Base-by-base conservation (phyloP, 164 flowering plant species). In the Nymphaea colorata region DNA sequence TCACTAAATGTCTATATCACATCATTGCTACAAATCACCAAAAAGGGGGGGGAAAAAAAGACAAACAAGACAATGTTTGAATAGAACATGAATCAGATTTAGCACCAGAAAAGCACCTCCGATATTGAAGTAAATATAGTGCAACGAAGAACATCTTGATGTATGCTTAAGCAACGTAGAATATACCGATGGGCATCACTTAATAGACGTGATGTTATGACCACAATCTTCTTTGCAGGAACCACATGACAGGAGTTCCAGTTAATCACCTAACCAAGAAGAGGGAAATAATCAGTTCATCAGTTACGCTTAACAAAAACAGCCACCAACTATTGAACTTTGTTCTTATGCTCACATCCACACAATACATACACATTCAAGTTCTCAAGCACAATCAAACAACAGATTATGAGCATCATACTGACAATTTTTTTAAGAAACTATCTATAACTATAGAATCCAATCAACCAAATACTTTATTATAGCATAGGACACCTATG, bases 151-250 rank as follows among this genome's bases (percentile, higher is more conserved):
- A 87, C 82, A 75, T 69, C 75, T 75, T 76, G 83, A 74, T 87
- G 93, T 4, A 76, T 70, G 72, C 84, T 88, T 67, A 94, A 80
- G 76, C 97, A 89, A 59, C 95, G 96, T 44, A 94, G 73, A 43
- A 88, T 80, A 77, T 91, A 94, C 47, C 98, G 91, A 79, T 94
- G 98, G 16, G 90, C 86, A 80, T 94, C 97, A 80, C 93, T 94
- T 51, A 94, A 74, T 61, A 91, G 83, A 59, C 86, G 89, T 66
- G 96, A 84, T 64, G 95, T 88, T 77, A 94, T 81, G 70, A 89
- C 78, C 45, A 86, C 90, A 71, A 91, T 72, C 79, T 94, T 88
- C 71, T 74, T 84, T 36, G 76, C 82, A 47, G 82, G 72, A 62
- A 76, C 80, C 70, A 16, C 66, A 36, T 44, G 60, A 43, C 68